Evolutionary conservation across 192 early-diverging fungal genomes (phyloP), one percentile per base, ranked within the genome.

Genomic region (Mortierella hygrophila): DNA sequence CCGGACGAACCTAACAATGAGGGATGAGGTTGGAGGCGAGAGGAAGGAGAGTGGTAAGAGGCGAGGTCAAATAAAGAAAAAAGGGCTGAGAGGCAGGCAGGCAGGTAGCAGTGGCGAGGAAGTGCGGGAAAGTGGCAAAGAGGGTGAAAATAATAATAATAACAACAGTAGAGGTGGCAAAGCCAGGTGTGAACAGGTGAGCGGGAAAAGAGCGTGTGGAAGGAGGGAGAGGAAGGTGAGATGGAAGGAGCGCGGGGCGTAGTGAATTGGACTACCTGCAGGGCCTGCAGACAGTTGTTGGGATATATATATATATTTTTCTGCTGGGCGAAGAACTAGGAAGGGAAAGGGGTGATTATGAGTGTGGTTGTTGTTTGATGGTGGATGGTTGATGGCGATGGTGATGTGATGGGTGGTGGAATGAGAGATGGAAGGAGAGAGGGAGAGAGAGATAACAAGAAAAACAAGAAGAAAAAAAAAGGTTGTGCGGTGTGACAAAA

Each of bases 281-380:
- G 60, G 60, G 29, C 60, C 60, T 65, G 60, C 60, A 65, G 60
- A 65, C 60, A 35, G 60, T 32, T 29, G 60, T 65, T 65, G 32
- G 60, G 13, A 11, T 32, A 40, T 21, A 35, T 55, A 55, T 20
- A 35, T 55, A 21, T 54, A 2, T 32, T 65, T 65, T 32, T 29
- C 15, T 35, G 60, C 26, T 29, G 60, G 60, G 60, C 60, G 60
- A 65, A 65, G 60, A 26, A 32, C 11, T 32, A 35, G n/a, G 29
- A 26, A 26, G n/a, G n/a, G n/a, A 60, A 60, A 60, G 10, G 0
- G 29, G 60, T 29, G 60, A 65, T 16, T 65, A 29, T 52, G 60
- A 26, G 60, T 13, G 10, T 4, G 55, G 6, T n/a, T 21, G 15
- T 57, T 57, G 54, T 5, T n/a, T 1, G 23, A 16, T 57, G 55